These are phyloP conservation scores for Candida freyschussii DNA, from an alignment of 1,139 yeast genomes.

Conservation along the genomic window DNA sequence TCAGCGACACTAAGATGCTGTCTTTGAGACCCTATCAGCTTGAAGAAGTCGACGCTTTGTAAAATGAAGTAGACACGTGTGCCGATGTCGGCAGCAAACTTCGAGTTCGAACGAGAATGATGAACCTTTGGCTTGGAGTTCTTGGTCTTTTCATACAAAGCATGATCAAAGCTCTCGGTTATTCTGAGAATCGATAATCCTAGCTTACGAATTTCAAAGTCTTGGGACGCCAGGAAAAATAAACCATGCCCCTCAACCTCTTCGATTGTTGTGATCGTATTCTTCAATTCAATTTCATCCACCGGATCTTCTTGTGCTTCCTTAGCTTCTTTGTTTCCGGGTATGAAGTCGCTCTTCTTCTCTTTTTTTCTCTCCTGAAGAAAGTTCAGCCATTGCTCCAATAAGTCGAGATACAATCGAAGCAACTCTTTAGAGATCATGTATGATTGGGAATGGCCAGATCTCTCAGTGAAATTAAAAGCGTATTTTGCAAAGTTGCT, in stretches of 20 bases:
- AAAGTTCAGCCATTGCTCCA: conserved; percentile 76
- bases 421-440: conserved; percentile 54
- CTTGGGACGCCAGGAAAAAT: conserved; percentile 87
- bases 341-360: conserved; percentile 11
- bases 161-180: conserved; percentile 81
- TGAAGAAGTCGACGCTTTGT: conserved; percentile 64
- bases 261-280: conserved; percentile 21
- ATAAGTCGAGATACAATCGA: conserved; percentile 68
- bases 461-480: conserved; percentile 71
- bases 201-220: conserved; percentile 62
- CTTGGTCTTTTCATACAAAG: conserved; percentile 52
- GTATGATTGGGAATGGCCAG: conserved; percentile 47
- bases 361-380: conserved; percentile 37
- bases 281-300: conserved; percentile 22
- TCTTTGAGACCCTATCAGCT: conserved; percentile 54
- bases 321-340: conserved; percentile 7
- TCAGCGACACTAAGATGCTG: conserved; percentile 74
- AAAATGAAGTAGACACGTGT: conserved; percentile 74
- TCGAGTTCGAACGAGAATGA: conserved; percentile 60
- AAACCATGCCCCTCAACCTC: conserved; percentile 84
- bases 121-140: conserved; percentile 22
- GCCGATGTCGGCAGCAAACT: conserved; percentile 75
- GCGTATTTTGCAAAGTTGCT: conserved; percentile 76
- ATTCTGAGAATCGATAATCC: conserved; percentile 73
- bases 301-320: conserved; percentile 19